A percentile compares a stretch with the other conserved stretches of the same genome.
phyloP scores from a whole-genome alignment of 148 eudicot species.

The Vaccinium darrowii region DNA sequence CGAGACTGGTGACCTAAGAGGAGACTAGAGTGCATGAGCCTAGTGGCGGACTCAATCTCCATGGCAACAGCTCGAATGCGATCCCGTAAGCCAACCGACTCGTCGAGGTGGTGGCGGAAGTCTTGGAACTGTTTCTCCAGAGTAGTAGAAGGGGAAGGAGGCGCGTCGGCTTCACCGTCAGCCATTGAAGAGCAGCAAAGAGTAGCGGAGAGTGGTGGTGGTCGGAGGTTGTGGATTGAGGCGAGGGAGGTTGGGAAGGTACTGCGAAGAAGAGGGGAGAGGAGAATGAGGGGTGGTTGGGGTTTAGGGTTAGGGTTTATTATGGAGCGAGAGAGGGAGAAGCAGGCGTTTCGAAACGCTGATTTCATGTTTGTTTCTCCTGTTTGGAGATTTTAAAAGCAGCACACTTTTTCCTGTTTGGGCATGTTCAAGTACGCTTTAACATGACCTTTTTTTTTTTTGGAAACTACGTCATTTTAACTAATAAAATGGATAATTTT shows the following conservation, averaged over 20 bases:
- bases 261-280: not conserved
- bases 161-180: conserved; percentile 25
- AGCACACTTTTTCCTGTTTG: not conserved
- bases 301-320: conserved; percentile 44
- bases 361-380: conserved; percentile 33
- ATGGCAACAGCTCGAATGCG: conserved; percentile 54
- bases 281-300: not conserved
- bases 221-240: conserved; percentile 10
- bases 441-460: too few species aligned
- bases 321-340: conserved; percentile 22
- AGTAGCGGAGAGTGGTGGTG: conserved; percentile 20
- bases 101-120: conserved; percentile 60
- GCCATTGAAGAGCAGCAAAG: conserved; percentile 42
- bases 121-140: conserved; percentile 71
- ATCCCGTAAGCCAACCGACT: conserved; percentile 65
- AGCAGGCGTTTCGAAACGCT: conserved; percentile 45
- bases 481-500: too few species aligned
- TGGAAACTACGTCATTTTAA: too few species aligned
- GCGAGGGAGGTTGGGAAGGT: not conserved
- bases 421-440: too few species aligned
- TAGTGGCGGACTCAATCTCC: conserved; percentile 65
- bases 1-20: conserved; percentile 87
- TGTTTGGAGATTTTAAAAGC: not conserved
- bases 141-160: conserved; percentile 30
- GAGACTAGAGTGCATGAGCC: conserved; percentile 72